Percentiles rank a stretch among this genome's conserved stretches.
Evolutionary conservation across 495 filamentous ascomycete genomes (phyloP).

Genomic region (Hypomontagnella submonticulosa): DNA sequence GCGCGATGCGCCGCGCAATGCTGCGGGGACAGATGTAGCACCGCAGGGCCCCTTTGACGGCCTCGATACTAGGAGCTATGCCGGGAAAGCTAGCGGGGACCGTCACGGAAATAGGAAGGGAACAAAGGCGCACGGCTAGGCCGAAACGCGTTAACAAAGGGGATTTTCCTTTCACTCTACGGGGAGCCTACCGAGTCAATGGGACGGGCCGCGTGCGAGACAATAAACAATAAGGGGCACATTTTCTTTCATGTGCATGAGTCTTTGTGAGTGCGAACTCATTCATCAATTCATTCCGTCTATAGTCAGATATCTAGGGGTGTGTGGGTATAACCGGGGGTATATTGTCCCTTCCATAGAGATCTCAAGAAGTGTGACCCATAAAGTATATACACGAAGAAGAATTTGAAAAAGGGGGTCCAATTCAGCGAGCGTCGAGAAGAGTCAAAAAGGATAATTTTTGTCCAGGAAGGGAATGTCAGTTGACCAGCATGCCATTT

Average conservation of each 20-base stretch:
- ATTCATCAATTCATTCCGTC: slow-evolving; percentile 18
- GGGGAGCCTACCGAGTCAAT: no score
- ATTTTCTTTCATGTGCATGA: slow-evolving; percentile 6
- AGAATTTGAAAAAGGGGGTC: slow-evolving; percentile 18
- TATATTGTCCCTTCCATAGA: slow-evolving; percentile 25
- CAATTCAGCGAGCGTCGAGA: slow-evolving; percentile 36
- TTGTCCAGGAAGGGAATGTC: slow-evolving; percentile 37
- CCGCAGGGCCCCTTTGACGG: no score
- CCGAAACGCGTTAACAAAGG: no score
- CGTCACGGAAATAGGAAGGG: no score
- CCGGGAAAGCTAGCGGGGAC: no score
- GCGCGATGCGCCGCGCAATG: slow-evolving; percentile 19
- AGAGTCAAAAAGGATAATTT: slow-evolving; percentile 20
- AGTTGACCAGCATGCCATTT: slow-evolving; percentile 23
- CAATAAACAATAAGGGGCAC: slow-evolving; percentile 8
- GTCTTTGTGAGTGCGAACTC: background rate
- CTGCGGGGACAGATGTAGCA: slow-evolving; percentile 3
- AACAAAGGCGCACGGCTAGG: no score
- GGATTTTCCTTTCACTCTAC: no score
- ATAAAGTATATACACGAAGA: slow-evolving; percentile 32
- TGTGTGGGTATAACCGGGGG: slow-evolving; percentile 31
- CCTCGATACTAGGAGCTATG: no score
- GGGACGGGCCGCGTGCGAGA: background rate
- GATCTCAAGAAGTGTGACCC: slow-evolving; percentile 25
- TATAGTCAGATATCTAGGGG: slow-evolving; percentile 20